Conservation (phyloP, 164 flowering plant species). For the Nelumbo lutea region DNA sequence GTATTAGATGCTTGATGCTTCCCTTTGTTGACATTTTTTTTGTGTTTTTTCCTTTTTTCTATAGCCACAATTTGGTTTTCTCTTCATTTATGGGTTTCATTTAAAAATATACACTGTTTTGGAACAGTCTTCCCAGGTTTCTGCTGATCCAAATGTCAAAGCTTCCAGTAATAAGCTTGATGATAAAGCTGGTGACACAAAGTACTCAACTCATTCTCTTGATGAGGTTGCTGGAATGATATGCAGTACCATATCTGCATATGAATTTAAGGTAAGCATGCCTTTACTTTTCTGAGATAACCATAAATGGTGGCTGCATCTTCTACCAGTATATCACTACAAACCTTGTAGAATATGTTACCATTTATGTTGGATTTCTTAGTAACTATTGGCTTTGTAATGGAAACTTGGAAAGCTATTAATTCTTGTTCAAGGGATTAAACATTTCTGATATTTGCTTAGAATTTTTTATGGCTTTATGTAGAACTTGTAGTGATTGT, state of each 20-base stretch:
- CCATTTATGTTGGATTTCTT: too few relatives aligned
- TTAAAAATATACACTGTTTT: conserved; percentile 6
- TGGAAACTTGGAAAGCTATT: too few relatives aligned
- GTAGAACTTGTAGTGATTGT: too few relatives aligned
- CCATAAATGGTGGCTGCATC: too few relatives aligned
- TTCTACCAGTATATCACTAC: too few relatives aligned
- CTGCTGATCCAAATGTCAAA: conserved; percentile 58
- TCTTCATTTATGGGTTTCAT: not conserved
- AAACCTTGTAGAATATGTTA: too few relatives aligned
- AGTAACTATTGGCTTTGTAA: too few relatives aligned
- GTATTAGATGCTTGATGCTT: too few relatives aligned
- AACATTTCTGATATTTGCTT: too few relatives aligned
- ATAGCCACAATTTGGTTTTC: not conserved
- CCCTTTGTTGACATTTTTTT: not conserved
- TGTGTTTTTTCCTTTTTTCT: not conserved
- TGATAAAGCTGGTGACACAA: conserved; percentile 63
- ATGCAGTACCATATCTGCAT: conserved; percentile 66
- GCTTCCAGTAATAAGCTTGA: conserved; percentile 44
- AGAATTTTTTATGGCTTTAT: too few relatives aligned
- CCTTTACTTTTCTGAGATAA: not conserved
- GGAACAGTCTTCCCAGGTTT: conserved; percentile 75
- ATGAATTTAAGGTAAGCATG: conserved; percentile 67
- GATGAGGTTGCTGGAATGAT: conserved; percentile 96
- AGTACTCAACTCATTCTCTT: conserved; percentile 79
- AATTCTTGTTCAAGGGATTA: too few relatives aligned